These are phyloP conservation scores for Pythium periplocum DNA, from an alignment of 352 stramenopile genomes.

Conservation along the genomic window DNA sequence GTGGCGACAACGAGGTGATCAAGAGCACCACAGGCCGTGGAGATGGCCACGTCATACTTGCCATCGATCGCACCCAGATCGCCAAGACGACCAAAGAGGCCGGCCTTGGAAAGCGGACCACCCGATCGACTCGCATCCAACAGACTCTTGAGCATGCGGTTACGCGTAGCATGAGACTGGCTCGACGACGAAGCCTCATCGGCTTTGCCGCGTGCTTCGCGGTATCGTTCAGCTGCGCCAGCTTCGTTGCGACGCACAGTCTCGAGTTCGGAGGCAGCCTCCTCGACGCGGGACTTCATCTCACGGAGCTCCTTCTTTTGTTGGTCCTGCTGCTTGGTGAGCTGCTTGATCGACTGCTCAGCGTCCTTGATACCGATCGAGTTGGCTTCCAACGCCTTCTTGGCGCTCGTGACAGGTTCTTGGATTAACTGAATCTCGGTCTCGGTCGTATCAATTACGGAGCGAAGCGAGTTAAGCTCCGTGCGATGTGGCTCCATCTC, in stretches of 20 bases:
- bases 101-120: constrained; percentile 88
- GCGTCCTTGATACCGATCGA: constrained; percentile 44
- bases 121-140: constrained; percentile 88
- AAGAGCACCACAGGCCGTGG: constrained; percentile 94
- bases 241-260: constrained; percentile 44
- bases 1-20: constrained; percentile 98
- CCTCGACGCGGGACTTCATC: constrained; percentile 69
- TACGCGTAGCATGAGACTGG: constrained; percentile 64
- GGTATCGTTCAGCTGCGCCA: constrained; percentile 49
- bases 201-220: constrained; percentile 66
- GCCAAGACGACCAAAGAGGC: constrained; percentile 94
- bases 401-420: constrained; percentile 62
- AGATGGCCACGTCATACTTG: constrained; percentile 98
- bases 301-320: constrained; percentile 48
- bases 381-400: constrained; percentile 77
- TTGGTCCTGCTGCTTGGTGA: constrained; percentile 54
- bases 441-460: constrained; percentile 73
- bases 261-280: constrained; percentile 80
- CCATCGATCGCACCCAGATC: constrained; percentile 95
- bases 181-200: constrained; percentile 65
- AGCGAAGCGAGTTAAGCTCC: constrained; percentile 64
- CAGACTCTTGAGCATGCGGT: constrained; percentile 85
- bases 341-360: constrained; percentile 50
- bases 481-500: constrained; percentile 75
- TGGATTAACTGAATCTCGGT: constrained; percentile 79